A percentile compares a stretch with the other conserved stretches of the same genome.
phyloP scores from a whole-genome alignment of 2,329 filamentous ascomycete species.

The Fusarium veterinarium region DNA sequence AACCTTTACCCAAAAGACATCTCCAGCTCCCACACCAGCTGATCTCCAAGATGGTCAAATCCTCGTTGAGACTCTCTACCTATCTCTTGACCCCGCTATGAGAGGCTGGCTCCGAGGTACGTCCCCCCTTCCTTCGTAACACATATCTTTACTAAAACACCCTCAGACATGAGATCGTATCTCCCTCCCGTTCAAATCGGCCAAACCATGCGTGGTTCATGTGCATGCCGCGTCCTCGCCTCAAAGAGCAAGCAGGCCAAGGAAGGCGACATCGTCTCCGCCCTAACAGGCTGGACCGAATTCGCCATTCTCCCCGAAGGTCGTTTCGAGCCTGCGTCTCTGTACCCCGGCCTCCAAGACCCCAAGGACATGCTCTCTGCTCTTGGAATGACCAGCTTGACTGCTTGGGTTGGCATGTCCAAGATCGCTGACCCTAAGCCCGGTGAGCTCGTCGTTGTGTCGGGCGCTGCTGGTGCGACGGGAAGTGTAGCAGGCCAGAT shows the following conservation, averaged over 20 bases:
- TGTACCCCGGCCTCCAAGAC: slow-evolving; percentile 55
- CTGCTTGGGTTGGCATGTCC: slow-evolving; percentile 80
- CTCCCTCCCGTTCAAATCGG: slow-evolving; percentile 75
- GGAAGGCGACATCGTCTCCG: slow-evolving; percentile 68
- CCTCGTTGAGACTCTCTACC: slow-evolving; percentile 70
- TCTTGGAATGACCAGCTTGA: slow-evolving; percentile 75
- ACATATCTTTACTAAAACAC: not conserved
- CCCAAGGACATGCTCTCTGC: slow-evolving; percentile 71
- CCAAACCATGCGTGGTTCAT: slow-evolving; percentile 74
- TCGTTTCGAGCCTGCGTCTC: slow-evolving; percentile 55
- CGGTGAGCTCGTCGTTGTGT: slow-evolving; percentile 81
- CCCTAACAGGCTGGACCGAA: slow-evolving; percentile 72
- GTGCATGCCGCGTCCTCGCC: slow-evolving; percentile 70
- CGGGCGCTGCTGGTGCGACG: slow-evolving; percentile 81
- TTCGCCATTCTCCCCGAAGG: slow-evolving; percentile 69
- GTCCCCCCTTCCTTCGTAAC: not conserved
- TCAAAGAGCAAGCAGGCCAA: slow-evolving; percentile 66
- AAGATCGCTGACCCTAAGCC: slow-evolving; percentile 74
- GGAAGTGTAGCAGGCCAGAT: slow-evolving; percentile 83
- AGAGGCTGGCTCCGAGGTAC: slow-evolving; percentile 74
- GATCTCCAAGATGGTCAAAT: slow-evolving; percentile 73
- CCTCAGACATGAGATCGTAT: slow-evolving; percentile 65
- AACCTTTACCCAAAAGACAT: slow-evolving; percentile 69
- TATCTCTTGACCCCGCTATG: slow-evolving; percentile 82
- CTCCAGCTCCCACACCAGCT: slow-evolving; percentile 61